Base-by-base conservation (phyloP, 257 asterid genomes). In the Nicotiana paniculata region DNA sequence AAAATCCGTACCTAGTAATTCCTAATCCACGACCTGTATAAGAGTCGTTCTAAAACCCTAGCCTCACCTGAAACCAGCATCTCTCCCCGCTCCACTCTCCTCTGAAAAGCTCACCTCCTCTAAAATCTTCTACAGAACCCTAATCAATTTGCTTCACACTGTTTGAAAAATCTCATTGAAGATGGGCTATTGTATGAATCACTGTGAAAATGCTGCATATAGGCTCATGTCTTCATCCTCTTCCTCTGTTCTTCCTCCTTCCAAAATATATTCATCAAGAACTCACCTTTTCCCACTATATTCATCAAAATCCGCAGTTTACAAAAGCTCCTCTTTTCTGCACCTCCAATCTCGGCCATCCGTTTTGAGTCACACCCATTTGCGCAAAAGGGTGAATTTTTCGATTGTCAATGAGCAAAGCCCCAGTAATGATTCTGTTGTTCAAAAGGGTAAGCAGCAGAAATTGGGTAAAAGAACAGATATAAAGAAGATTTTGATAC, bases 401-500 rank as follows among this genome's bases (percentile, higher is more conserved):
- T 57, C 86, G 4, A 37, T 85, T 81, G 68, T 84, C 32, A 35
- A 81, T 30, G 90, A 78, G 57, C 77, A 79, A 80, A 63, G 81
- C 21, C 24, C 72, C 82, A 87, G 51, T 46, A 83, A 78, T 82
- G 82, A n/a, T 21, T 18, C 43, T 26, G 77, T 84, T 43, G 79
- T 85, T 79, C 10, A 30, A 58, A 90, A 82, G 16, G 89, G 85
- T 84, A 13, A 80, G 35, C 35, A 37, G 9, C 66, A 77, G 3
- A 86, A 82, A 39, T 81, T 83, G 70, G 97, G 98, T 37, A 96
- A 93, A 79, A 88, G 99, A 82, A 93, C 92, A 2, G 98, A 96
- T 84, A 92, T 96, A 17, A 96, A 93, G 88, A 94, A 87, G 91
- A 96, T 96, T 79, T 82, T 96, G 91, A 94, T 96, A n/a, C 66